Evolutionary conservation across 495 filamentous ascomycete species (phyloP).

Genomic region (Hypoxylon fragiforme): DNA sequence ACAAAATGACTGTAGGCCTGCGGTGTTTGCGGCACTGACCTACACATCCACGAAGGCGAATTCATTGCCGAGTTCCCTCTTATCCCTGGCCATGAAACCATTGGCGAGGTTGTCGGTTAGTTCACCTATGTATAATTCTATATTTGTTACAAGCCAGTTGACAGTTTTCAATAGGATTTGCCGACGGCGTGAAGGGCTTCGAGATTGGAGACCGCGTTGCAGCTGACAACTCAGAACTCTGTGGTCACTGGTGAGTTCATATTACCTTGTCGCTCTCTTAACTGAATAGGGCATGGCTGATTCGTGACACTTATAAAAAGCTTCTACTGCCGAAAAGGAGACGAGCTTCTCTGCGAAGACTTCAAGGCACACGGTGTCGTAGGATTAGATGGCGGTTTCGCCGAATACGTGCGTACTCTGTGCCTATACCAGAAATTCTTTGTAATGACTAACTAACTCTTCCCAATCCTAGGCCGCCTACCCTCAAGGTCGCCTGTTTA

Average conservation of each 20-base stretch:
- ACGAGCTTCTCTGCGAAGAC: slow-evolving; percentile 70
- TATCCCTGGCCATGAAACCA: slow-evolving; percentile 58
- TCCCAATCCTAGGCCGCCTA: slow-evolving; percentile 40
- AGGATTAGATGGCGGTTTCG: slow-evolving; percentile 68
- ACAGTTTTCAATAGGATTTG: slow-evolving; percentile 14
- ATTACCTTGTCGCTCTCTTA: background rate
- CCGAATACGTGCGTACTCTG: slow-evolving; percentile 63
- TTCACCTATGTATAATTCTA: background rate
- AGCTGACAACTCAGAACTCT: slow-evolving; percentile 64
- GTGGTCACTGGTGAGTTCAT: slow-evolving; percentile 57
- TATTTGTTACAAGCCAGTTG: background rate
- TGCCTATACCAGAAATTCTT: slow-evolving; percentile 7
- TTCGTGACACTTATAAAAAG: slow-evolving; percentile 8
- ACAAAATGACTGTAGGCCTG: slow-evolving; percentile 49
- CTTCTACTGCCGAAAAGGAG: slow-evolving; percentile 73
- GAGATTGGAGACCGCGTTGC: slow-evolving; percentile 67
- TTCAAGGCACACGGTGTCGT: slow-evolving; percentile 66
- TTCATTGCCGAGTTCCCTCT: slow-evolving; percentile 46
- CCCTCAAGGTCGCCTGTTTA: slow-evolving; percentile 66
- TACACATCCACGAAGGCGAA: slow-evolving; percentile 64
- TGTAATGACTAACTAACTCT: slow-evolving; percentile 2
- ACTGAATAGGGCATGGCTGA: slow-evolving; percentile 5
- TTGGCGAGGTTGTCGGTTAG: slow-evolving; percentile 55
- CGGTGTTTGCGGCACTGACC: slow-evolving; percentile 67
- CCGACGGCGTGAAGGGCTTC: slow-evolving; percentile 62